A percentile compares a stretch with the other conserved stretches of the same genome.
phyloP scores from a whole-genome alignment of 495 filamentous ascomycete species.

The Penicillium daleae region DNA sequence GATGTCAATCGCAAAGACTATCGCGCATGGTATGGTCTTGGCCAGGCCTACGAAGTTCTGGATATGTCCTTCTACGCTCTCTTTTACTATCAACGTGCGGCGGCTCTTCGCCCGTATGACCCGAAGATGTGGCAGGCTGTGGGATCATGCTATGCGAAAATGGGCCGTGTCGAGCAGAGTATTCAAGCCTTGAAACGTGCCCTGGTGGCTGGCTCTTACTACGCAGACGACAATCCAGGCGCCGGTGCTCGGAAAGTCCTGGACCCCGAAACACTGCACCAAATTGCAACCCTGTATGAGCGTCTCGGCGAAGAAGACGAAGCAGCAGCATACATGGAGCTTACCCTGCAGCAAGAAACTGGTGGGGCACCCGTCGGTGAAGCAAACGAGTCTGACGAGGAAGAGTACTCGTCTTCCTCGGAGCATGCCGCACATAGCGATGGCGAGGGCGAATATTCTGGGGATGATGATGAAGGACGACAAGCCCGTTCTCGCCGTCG shows the following conservation, averaged over 20 bases:
- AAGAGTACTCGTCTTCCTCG: slow-evolving; percentile 30
- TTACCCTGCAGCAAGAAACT: slow-evolving; percentile 84
- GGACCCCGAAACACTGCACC: slow-evolving; percentile 86
- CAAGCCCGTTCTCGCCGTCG: slow-evolving; percentile 17
- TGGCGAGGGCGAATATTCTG: slow-evolving; percentile 50
- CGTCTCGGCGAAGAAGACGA: slow-evolving; percentile 73
- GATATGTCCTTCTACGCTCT: slow-evolving; percentile 97
- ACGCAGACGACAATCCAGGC: slow-evolving; percentile 57
- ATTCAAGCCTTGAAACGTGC: slow-evolving; percentile 96
- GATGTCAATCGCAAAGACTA: slow-evolving; percentile 97
- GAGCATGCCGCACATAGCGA: slow-evolving; percentile 30
- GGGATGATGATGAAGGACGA: slow-evolving; percentile 38
- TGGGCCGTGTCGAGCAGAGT: slow-evolving; percentile 78
- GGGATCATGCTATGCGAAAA: slow-evolving; percentile 84
- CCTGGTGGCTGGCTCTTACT: slow-evolving; percentile 79
- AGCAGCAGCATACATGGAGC: slow-evolving; percentile 90
- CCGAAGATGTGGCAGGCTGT: slow-evolving; percentile 99
- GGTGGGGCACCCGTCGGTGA: slow-evolving; percentile 52
- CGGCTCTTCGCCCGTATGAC: slow-evolving; percentile 86
- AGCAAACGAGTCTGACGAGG: slow-evolving; percentile 39
- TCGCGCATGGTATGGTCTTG: slow-evolving; percentile 96
- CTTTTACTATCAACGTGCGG: slow-evolving; percentile 97
- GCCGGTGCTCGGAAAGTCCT: slow-evolving; percentile 57
- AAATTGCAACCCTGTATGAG: slow-evolving; percentile 91
- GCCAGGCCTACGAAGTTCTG: slow-evolving; percentile 95